Evolutionary conservation across 2,329 filamentous ascomycete species (phyloP).

Genomic region (Fusarium foetens): DNA sequence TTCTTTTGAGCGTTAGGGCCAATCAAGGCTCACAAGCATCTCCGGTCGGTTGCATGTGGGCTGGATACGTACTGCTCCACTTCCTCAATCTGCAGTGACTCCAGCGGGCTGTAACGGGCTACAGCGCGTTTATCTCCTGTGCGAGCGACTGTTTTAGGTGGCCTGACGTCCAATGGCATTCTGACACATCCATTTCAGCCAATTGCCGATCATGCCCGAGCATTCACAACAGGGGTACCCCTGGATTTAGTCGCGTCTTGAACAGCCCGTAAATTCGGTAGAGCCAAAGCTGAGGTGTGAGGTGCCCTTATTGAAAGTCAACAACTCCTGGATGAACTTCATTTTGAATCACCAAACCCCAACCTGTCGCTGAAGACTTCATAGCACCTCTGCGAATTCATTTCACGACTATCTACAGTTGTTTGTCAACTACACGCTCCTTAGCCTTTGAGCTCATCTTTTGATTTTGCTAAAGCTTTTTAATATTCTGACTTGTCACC

Average conservation of each 20-base stretch:
- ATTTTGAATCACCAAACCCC: constrained; percentile 38
- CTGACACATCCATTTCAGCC: constrained; percentile 45
- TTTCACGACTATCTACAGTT: constrained; percentile 8
- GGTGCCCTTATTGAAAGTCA: constrained; percentile 40
- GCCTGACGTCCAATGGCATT: constrained; percentile 12
- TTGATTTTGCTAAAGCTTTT: constrained; percentile 33
- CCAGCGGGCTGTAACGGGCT: constrained; percentile 19
- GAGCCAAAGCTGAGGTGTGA: constrained; percentile 23
- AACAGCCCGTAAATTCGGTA: constrained; percentile 30
- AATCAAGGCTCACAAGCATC: constrained; percentile 17
- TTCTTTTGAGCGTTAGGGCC: constrained; percentile 9
- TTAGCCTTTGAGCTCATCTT: constrained; percentile 26
- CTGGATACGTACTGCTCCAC: constrained; percentile 6
- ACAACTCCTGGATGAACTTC: constrained; percentile 43
- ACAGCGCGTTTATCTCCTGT: constrained; percentile 12
- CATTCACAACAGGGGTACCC: constrained; percentile 47
- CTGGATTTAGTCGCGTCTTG: constrained; percentile 44
- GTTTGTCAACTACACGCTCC: constrained; percentile 36
- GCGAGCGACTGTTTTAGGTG: constrained; percentile 11
- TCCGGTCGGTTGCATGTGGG: background rate
- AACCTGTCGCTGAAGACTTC: constrained; percentile 18
- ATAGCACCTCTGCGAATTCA: constrained; percentile 28
- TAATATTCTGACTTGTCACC: constrained; percentile 18
- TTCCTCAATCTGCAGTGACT: constrained; percentile 25
- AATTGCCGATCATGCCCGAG: constrained; percentile 32